Percentiles rank a stretch among this genome's conserved stretches.
These are phyloP conservation scores for Cryphonectria naterciae DNA, from an alignment of 2,329 filamentous ascomycete species.

Conservation along the genomic window DNA sequence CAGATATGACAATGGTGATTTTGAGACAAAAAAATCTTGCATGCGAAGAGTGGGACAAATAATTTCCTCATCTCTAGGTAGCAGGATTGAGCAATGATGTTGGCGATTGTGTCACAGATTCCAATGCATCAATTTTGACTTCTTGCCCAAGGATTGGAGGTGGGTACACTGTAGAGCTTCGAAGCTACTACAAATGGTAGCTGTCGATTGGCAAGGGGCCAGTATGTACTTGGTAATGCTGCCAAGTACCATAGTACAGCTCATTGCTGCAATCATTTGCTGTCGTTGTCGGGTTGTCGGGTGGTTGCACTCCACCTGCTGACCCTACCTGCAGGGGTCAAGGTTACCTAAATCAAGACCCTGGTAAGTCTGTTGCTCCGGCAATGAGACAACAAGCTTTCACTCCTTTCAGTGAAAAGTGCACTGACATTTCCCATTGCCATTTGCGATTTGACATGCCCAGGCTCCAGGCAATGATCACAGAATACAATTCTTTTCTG, in stretches of 20 bases:
- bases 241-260: background rate
- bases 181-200: background rate
- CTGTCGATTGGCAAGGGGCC: background rate
- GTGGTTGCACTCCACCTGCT: background rate
- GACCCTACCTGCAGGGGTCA: constrained; percentile 6
- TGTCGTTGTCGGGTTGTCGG: background rate
- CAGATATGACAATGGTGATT: no score
- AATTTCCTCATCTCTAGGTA: background rate
- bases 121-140: background rate
- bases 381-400: constrained; percentile 28
- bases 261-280: constrained; percentile 1
- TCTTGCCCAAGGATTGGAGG: background rate
- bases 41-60: no score
- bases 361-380: constrained; percentile 22
- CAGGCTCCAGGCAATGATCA: constrained; percentile 9
- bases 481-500: background rate
- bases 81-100: background rate
- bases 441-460: background rate
- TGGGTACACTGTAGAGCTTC: background rate
- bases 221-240: background rate
- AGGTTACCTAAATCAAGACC: background rate
- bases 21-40: background rate
- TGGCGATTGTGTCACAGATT: background rate
- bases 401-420: constrained; percentile 19
- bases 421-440: constrained; percentile 15